phyloP scores from a whole-genome alignment of 345 rosid genomes.

The Rubroshorea leprosula region DNA sequence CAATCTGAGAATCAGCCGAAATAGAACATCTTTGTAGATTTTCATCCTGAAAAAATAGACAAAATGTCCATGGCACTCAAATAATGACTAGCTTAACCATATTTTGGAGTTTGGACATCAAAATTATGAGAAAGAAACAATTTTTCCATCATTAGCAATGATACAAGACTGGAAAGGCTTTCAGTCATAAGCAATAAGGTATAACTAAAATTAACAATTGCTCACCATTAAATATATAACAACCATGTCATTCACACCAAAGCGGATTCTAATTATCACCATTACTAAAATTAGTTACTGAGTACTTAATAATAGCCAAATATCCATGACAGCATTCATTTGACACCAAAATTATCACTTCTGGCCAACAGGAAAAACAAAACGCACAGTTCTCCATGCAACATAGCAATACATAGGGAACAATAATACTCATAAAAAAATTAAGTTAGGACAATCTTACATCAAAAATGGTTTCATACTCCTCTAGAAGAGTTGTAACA shows the following conservation, averaged over 20 bases:
- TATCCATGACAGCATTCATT: not conserved
- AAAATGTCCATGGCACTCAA: not conserved
- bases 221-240: not conserved
- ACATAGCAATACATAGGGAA: not conserved
- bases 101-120: conserved; percentile 2
- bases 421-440: not conserved
- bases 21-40: conserved; percentile 89
- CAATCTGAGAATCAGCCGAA: conserved; percentile 84
- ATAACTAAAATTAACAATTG: not conserved
- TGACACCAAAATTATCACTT: not conserved
- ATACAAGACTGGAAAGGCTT: not conserved
- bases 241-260: not conserved
- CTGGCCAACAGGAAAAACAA: not conserved
- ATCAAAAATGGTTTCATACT: conserved; percentile 76
- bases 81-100: conserved; percentile 1
- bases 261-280: not conserved
- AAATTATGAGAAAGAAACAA: not conserved
- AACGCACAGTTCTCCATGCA: not conserved
- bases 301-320: not conserved
- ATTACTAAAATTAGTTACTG: not conserved
- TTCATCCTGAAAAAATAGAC: conserved; percentile 66
- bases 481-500: conserved; percentile 78
- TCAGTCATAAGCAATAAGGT: not conserved
- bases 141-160: not conserved
- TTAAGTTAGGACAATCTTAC: conserved; percentile 51